Conservation (phyloP, 305 asterid genomes). For the Striga hermonthica region DNA sequence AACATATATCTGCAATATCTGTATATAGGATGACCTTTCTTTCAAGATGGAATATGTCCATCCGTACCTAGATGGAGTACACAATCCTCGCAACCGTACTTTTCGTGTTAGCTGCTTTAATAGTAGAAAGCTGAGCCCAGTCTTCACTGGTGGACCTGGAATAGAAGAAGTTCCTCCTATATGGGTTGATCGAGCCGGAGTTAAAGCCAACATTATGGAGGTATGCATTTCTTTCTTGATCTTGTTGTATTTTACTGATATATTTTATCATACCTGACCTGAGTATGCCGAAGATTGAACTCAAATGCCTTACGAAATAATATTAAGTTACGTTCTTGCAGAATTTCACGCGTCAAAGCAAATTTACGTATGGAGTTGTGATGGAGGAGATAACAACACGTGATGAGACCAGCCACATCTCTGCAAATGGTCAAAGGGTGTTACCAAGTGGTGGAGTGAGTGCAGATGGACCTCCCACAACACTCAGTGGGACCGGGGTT, state of each 20-base stretch:
- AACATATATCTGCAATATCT: conserved; percentile 24
- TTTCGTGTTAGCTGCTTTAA: conserved; percentile 91
- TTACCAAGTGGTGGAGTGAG: conserved; percentile 95
- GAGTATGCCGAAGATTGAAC: not conserved
- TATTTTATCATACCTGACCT: conserved; percentile 6
- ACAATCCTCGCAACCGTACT: conserved; percentile 84
- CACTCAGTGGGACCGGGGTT: conserved; percentile 96
- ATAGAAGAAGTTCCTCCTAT: conserved; percentile 93
- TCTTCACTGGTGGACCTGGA: conserved; percentile 98
- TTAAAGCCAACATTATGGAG: conserved; percentile 93
- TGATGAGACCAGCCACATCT: conserved; percentile 89
- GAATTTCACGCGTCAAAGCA: conserved; percentile 95
- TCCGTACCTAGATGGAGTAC: conserved; percentile 89
- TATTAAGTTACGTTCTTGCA: conserved; percentile 38
- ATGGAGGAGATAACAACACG: conserved; percentile 98
- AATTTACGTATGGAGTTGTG: conserved; percentile 90
- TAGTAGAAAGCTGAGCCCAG: conserved; percentile 94
- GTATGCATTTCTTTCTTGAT: conserved; percentile 37
- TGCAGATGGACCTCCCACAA: conserved; percentile 98
- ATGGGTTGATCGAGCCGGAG: conserved; percentile 96
- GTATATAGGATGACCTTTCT: conserved; percentile 89
- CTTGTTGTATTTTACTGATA: conserved; percentile 4
- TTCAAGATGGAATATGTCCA: conserved; percentile 94
- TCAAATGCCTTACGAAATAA: conserved; percentile 14
- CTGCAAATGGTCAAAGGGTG: conserved; percentile 88